Evolutionary conservation across 2,329 filamentous ascomycete genomes (phyloP).

Genomic region (Arthrinium puccinioides): DNA sequence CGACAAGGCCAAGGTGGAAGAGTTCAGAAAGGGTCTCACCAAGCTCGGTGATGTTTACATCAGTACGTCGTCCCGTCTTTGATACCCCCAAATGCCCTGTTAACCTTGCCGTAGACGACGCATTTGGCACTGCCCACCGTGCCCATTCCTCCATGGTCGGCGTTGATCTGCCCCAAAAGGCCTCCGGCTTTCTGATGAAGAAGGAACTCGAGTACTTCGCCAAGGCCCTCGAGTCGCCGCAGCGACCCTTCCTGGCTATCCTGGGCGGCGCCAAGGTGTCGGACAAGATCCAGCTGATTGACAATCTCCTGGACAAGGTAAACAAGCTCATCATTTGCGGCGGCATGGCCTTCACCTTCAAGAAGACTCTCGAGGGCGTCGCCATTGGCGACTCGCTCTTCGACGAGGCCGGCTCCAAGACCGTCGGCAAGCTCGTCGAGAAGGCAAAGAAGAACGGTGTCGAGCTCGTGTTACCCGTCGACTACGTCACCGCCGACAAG

Average conservation of each 20-base stretch:
- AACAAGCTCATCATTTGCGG: slow-evolving; percentile 95
- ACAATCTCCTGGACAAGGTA: slow-evolving; percentile 98
- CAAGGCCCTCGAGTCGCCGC: slow-evolving; percentile 82
- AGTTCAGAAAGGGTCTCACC: slow-evolving; percentile 93
- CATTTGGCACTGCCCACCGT: slow-evolving; percentile 96
- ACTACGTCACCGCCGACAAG: slow-evolving; percentile 95
- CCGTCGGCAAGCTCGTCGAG: slow-evolving; percentile 76
- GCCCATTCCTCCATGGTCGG: slow-evolving; percentile 99
- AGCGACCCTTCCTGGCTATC: slow-evolving; percentile 96
- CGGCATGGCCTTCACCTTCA: slow-evolving; percentile 99
- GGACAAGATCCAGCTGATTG: slow-evolving; percentile 99
- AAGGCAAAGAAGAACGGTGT: slow-evolving; percentile 97
- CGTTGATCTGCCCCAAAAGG: slow-evolving; percentile 90
- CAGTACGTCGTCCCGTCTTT: slow-evolving; percentile 53
- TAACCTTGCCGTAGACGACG: slow-evolving; percentile 73
- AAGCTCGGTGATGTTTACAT: slow-evolving; percentile 92
- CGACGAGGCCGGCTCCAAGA: slow-evolving; percentile 90
- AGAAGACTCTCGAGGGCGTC: slow-evolving; percentile 92
- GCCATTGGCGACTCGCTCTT: slow-evolving; percentile 88
- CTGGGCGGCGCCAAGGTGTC: slow-evolving; percentile 97
- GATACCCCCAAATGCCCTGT: background rate
- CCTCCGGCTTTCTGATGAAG: slow-evolving; percentile 98
- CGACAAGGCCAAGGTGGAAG: slow-evolving; percentile 83
- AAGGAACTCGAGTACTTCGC: slow-evolving; percentile 99
- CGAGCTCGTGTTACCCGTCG: slow-evolving; percentile 87